Evolutionary conservation across 2,329 filamentous ascomycete species (phyloP), one percentile per base, ranked within the genome.

Genomic region (Cephalotrichum gorgonifer): DNA sequence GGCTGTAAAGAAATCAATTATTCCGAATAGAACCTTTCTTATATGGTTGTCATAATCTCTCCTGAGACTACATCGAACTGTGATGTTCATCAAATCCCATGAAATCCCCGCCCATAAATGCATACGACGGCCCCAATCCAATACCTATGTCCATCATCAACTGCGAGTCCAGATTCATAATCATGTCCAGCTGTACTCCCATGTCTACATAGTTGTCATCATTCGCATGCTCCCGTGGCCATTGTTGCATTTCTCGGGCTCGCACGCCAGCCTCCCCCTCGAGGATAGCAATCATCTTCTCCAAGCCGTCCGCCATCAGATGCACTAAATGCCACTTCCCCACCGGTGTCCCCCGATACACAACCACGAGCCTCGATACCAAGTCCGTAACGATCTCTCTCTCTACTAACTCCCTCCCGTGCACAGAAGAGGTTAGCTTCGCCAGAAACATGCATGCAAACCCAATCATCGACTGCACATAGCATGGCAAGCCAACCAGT

Each of bases 381-480:
- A 72, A 54, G 9, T 68, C 61, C 25, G 61, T 57, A 1, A 72
- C 68, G 1, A 61, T 54, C 2, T 57, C 55, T 3, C 62, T 58
- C 14, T 70, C 62, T 12, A 71, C 63, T 2, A 70, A 60, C 3
- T 63, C 61, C 6, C 62, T 63, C 0, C 60, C 56, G 53, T 70
- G 66, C 26, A 66, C 63, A 12, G 31, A n/a, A n/a, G n/a, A 35
- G 1, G 70, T 64, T 1, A 75, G 60, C 52, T 74, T 73, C 31
- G 73, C 64, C 1, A 76, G 62, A 51, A 76, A 76, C 54, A 74
- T 71, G 54, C 70, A 74, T 1, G 73, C 72, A 50, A 76, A 76
- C 0, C 70, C 71, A 0, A 71, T 74, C 73, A 76, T 76, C 42
- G 70, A 72, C 50, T 73, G 70, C 41, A 74, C 64, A 45, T 75